A percentile compares a stretch with the other conserved stretches of the same genome.
These are phyloP conservation scores for Blumeria hordei DNA, from an alignment of 2,329 filamentous ascomycete species.

Conservation along the genomic window DNA sequence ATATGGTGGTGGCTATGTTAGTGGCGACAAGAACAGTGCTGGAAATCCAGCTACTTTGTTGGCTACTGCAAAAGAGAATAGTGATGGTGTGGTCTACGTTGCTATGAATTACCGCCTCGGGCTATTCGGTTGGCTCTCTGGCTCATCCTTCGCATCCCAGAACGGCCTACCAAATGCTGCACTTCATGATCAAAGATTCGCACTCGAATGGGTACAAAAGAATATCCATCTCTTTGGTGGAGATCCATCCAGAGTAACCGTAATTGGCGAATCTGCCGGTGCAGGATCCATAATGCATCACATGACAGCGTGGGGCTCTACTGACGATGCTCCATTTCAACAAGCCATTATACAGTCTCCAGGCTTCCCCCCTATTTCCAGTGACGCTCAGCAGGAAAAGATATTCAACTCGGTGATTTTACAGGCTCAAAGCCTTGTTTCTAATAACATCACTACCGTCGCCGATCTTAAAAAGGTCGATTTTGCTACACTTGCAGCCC, in stretches of 20 bases:
- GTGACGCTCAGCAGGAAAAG: conserved; percentile 4
- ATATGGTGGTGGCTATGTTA: conserved; percentile 24
- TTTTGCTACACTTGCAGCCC: conserved; percentile 3
- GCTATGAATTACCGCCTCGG: conserved; percentile 17
- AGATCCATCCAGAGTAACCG: conserved; percentile 23
- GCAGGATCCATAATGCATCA: conserved; percentile 29
- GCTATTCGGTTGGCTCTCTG: conserved; percentile 17
- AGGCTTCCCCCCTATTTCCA: conserved; percentile 5
- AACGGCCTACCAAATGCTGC: conserved; percentile 24
- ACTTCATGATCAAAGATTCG: conserved; percentile 28
- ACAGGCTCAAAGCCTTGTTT: conserved; percentile 5
- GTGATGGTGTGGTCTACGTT: conserved; percentile 18
- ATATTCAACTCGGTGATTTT: conserved; percentile 6
- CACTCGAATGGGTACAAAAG: conserved; percentile 30
- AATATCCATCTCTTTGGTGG: conserved; percentile 31
- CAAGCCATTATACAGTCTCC: conserved; percentile 16
- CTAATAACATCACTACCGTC: conserved; percentile 4
- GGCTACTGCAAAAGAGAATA: conserved; percentile 9
- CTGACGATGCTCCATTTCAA: conserved; percentile 18
- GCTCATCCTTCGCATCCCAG: conserved; percentile 18
- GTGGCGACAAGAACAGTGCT: conserved; percentile 18
- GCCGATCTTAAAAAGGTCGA: conserved; percentile 3
- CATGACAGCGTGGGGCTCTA: conserved; percentile 25
- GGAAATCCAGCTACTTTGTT: conserved; percentile 19
- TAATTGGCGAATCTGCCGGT: conserved; percentile 27